Conservation (phyloP, 1,284 basidiomycete species). For the Pascua guehoae region DNA sequence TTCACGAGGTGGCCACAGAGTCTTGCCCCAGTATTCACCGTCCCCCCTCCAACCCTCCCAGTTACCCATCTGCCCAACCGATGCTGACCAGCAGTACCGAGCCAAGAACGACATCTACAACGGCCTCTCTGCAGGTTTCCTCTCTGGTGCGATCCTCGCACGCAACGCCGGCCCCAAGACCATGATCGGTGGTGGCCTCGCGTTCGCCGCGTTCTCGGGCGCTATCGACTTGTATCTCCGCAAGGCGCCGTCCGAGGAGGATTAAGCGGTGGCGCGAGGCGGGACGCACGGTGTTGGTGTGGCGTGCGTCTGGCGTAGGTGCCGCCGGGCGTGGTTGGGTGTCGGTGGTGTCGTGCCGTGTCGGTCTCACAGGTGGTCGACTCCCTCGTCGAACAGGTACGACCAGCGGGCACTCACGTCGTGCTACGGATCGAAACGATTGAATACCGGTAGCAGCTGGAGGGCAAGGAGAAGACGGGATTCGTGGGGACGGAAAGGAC, state of each 20-base stretch:
- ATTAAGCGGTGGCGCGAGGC: conserved; percentile 19
- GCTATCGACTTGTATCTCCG: conserved; percentile 83
- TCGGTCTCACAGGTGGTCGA: too few species aligned
- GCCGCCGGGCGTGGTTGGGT: too few species aligned
- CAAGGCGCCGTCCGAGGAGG: conserved; percentile 78
- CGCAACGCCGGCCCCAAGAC: conserved; percentile 79
- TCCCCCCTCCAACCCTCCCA: not conserved
- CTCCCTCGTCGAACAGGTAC: not conserved
- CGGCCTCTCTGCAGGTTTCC: conserved; percentile 53
- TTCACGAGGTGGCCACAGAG: not conserved
- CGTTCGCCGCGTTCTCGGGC: conserved; percentile 85
- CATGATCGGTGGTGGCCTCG: conserved; percentile 73
- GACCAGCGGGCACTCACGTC: too few species aligned
- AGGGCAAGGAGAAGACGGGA: too few species aligned
- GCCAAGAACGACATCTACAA: conserved; percentile 94
- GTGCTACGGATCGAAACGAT: too few species aligned
- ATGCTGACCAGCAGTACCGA: conserved; percentile 64
- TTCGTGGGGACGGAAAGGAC: too few species aligned
- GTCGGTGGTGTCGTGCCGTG: too few species aligned
- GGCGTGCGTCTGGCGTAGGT: not conserved
- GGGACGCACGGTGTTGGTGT: not conserved
- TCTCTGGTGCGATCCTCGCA: conserved; percentile 72
- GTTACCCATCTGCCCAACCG: not conserved
- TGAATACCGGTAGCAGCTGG: too few species aligned
- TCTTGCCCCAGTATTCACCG: not conserved